Base-by-base conservation (phyloP, 192 early-diverging fungal genomes). In the Linnemannia exigua region DNA sequence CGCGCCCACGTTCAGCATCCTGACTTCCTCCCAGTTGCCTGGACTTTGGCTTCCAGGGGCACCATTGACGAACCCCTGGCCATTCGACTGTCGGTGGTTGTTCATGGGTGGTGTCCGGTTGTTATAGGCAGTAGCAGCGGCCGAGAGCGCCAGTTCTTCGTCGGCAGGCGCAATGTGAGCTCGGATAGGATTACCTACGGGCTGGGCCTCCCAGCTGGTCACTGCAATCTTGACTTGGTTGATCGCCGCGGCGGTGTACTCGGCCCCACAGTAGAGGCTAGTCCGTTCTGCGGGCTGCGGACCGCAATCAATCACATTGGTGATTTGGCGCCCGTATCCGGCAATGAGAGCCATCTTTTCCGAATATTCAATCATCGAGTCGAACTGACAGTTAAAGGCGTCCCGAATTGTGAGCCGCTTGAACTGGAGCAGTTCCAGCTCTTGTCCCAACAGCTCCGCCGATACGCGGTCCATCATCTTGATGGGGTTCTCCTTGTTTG, bases 311-410 rank as follows among this genome's bases (percentile, higher is more conserved):
- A 86, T 86, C 20, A 80, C 84, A 17, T 86, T 80, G 48, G 84
- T 86, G 25, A 86, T 86, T 48, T 86, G 84, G 25, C 82, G 74
- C n/a, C 88, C 88, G 77, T 82, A 89, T 12, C 86, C 88, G 33
- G 82, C 74, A 67, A 89, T 88, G 47, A 89, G 80, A 31, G 88
- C 86, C 78, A 88, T 77, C 67, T 88, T 87, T 75, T 89, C 88
- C 1, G 82, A 66, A 54, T 72, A 77, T 25, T 89, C 88, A 48
- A 89, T 82, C 69, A 79, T 89, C 47, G 88, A 75, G 47, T 88
- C 82, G n/a, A 89, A 74, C 50, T 82, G 79, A 38, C 68, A 28
- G 38, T 75, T 82, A 50, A 87, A 81, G 2, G 88, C 86, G 19
- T 87, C 88, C 33, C 79, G 74, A 41, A 89, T 79, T 16, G 78